A percentile compares a stretch with the other conserved stretches of the same genome.
phyloP scores from a whole-genome alignment of 2,329 filamentous ascomycete genomes.

The Sarocladium kiliense region DNA sequence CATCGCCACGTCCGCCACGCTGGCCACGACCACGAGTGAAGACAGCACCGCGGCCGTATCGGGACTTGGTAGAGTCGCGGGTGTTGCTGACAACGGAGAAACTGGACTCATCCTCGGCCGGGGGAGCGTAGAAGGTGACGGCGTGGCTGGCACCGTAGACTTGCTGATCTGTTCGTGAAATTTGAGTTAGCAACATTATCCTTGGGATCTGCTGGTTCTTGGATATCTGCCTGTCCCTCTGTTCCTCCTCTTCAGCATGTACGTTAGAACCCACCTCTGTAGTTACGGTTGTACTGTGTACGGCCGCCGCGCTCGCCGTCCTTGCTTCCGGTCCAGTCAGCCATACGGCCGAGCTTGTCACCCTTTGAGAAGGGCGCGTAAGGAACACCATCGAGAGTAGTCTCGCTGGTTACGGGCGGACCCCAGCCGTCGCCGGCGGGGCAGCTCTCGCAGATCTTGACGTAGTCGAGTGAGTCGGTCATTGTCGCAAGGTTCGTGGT shows the following conservation, averaged over 20 bases:
- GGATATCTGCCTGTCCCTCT: neutral
- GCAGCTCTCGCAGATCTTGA: constrained; percentile 65
- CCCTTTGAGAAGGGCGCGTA: constrained; percentile 98
- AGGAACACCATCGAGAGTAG: constrained; percentile 87
- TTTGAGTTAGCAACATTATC: neutral
- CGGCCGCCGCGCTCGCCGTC: constrained; percentile 73
- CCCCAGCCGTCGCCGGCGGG: constrained; percentile 82
- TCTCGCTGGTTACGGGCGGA: constrained; percentile 74
- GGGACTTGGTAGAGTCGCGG: constrained; percentile 75
- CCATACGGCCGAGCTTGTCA: constrained; percentile 98
- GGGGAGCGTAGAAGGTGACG: constrained; percentile 83
- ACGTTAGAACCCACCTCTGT: constrained; percentile 62
- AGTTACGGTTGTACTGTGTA: constrained; percentile 88
- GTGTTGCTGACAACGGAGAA: constrained; percentile 98
- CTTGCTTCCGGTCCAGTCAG: constrained; percentile 95
- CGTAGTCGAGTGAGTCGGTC: constrained; percentile 50
- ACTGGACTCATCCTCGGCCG: constrained; percentile 90
- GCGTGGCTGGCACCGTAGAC: constrained; percentile 89
- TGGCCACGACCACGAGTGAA: constrained; percentile 86
- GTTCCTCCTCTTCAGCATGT: neutral
- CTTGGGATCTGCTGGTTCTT: too few relatives aligned
- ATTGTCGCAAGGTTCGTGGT: constrained; percentile 27
- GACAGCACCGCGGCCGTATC: constrained; percentile 84
- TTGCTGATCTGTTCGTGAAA: constrained; percentile 68
- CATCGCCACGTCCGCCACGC: constrained; percentile 59